phyloP scores from a whole-genome alignment of 2,329 filamentous ascomycete genomes.

The Cladosporium sp. region DNA sequence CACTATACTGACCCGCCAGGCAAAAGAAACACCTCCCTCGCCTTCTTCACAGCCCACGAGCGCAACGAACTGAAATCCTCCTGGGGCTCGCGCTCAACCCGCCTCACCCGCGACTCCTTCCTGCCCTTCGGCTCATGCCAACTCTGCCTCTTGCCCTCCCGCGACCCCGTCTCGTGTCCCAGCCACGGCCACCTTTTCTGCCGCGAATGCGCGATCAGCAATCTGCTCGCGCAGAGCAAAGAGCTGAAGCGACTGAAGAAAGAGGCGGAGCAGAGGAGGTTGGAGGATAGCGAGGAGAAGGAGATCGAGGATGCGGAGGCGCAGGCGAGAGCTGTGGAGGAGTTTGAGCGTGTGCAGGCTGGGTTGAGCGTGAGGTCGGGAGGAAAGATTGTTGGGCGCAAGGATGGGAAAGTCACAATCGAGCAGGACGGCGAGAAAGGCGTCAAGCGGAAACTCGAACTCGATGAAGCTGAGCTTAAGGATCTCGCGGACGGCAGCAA shows the following conservation, averaged over 20 bases:
- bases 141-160: slow-evolving; percentile 79
- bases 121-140: slow-evolving; percentile 87
- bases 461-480: slow-evolving; percentile 75
- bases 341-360: slow-evolving; percentile 84
- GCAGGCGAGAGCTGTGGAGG: slow-evolving; percentile 67
- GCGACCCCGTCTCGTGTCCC: slow-evolving; percentile 79
- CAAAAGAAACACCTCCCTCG: slow-evolving; percentile 87
- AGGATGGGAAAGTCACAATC: slow-evolving; percentile 25
- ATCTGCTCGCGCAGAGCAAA: slow-evolving; percentile 87
- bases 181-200: slow-evolving; percentile 86
- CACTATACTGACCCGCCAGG: slow-evolving; percentile 32
- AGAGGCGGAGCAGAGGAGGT: slow-evolving; percentile 59
- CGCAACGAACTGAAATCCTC: slow-evolving; percentile 76
- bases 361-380: slow-evolving; percentile 45
- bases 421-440: slow-evolving; percentile 42
- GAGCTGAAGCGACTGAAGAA: slow-evolving; percentile 83
- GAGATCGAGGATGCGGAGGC: slow-evolving; percentile 69
- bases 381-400: slow-evolving; percentile 48
- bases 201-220: slow-evolving; percentile 86
- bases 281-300: slow-evolving; percentile 64
- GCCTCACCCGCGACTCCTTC: slow-evolving; percentile 86
- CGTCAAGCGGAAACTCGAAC: slow-evolving; percentile 76
- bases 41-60: slow-evolving; percentile 93
- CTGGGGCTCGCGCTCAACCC: slow-evolving; percentile 82
- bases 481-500: slow-evolving; percentile 65